phyloP scores from a whole-genome alignment of 2,329 filamentous ascomycete genomes.

The Ophiostoma sp. region DNA sequence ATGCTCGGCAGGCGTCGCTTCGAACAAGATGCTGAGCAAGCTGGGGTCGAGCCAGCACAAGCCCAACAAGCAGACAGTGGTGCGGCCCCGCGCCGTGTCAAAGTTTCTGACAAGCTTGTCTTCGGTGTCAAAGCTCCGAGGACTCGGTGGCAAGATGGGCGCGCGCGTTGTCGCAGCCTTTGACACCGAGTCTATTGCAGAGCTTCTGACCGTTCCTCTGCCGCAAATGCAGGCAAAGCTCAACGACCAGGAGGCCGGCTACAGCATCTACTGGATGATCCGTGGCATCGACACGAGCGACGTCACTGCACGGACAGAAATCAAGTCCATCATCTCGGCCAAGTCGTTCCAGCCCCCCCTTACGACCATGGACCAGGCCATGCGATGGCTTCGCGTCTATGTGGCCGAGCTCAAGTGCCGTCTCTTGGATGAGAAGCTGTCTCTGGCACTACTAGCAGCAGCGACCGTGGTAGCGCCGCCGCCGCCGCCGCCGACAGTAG shows the following conservation, averaged over 20 bases:
- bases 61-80: conserved; percentile 89
- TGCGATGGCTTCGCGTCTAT: conserved; percentile 86
- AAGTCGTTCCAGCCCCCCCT: conserved; percentile 90
- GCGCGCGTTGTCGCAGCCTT: conserved; percentile 79
- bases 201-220: conserved; percentile 65
- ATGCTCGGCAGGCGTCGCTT: conserved; percentile 81
- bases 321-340: conserved; percentile 95
- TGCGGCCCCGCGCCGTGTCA: conserved; percentile 75
- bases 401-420: conserved; percentile 84
- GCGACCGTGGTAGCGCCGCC: conserved; percentile 15
- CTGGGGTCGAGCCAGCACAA: conserved; percentile 88
- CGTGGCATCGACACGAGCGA: conserved; percentile 82
- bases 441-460: conserved; percentile 22
- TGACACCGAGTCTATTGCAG: conserved; percentile 70
- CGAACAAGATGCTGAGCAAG: conserved; percentile 92
- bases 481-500: background rate
- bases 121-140: conserved; percentile 92
- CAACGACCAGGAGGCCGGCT: conserved; percentile 70
- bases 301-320: conserved; percentile 83
- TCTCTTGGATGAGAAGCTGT: conserved; percentile 73
- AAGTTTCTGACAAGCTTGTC: conserved; percentile 80
- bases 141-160: conserved; percentile 90
- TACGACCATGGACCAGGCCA: conserved; percentile 68
- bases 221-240: conserved; percentile 72
- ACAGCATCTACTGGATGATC: conserved; percentile 79